Percentiles rank a stretch among this genome's conserved stretches.
phyloP scores from a whole-genome alignment of 2,329 filamentous ascomycete genomes.

The Colletotrichum nymphaeae region DNA sequence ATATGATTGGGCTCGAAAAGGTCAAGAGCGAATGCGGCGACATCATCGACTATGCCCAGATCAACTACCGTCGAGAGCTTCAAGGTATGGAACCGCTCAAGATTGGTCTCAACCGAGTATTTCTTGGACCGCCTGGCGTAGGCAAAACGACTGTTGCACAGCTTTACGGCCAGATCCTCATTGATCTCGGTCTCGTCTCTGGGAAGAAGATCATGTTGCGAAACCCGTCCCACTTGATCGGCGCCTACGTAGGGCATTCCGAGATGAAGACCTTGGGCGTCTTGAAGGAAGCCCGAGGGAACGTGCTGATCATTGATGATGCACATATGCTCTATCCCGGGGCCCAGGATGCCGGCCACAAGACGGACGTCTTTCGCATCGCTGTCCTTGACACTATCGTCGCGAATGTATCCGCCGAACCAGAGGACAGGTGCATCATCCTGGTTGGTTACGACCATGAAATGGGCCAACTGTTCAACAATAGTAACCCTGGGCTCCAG shows the following conservation, averaged over 20 bases:
- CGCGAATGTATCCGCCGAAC: slow-evolving; percentile 68
- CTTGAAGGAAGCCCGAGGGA: slow-evolving; percentile 46
- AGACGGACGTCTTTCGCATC: slow-evolving; percentile 52
- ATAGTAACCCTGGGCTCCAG: slow-evolving; percentile 68
- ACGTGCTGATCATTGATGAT: slow-evolving; percentile 74
- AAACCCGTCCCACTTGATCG: slow-evolving; percentile 70
- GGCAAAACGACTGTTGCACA: slow-evolving; percentile 74
- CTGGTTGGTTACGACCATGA: slow-evolving; percentile 70
- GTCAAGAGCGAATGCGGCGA: slow-evolving; percentile 65
- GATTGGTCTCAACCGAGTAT: slow-evolving; percentile 66
- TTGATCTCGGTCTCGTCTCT: slow-evolving; percentile 67
- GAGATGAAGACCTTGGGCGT: slow-evolving; percentile 49
- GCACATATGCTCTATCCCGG: slow-evolving; percentile 64
- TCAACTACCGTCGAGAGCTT: slow-evolving; percentile 68
- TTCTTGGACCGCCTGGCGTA: slow-evolving; percentile 71
- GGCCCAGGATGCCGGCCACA: slow-evolving; percentile 30
- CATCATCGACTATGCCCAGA: slow-evolving; percentile 61
- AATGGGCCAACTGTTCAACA: slow-evolving; percentile 70
- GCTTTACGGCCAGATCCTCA: slow-evolving; percentile 69
- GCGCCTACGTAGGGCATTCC: slow-evolving; percentile 62
- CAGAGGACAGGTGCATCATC: slow-evolving; percentile 72
- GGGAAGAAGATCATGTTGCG: slow-evolving; percentile 69
- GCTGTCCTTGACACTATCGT: slow-evolving; percentile 72
- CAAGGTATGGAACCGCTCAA: slow-evolving; percentile 60
- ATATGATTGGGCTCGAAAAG: slow-evolving; percentile 61